Percentiles rank a stretch among this genome's conserved stretches.
phyloP scores from a whole-genome alignment of 2,329 filamentous ascomycete species.

The Chrysosporium keratinophilum region DNA sequence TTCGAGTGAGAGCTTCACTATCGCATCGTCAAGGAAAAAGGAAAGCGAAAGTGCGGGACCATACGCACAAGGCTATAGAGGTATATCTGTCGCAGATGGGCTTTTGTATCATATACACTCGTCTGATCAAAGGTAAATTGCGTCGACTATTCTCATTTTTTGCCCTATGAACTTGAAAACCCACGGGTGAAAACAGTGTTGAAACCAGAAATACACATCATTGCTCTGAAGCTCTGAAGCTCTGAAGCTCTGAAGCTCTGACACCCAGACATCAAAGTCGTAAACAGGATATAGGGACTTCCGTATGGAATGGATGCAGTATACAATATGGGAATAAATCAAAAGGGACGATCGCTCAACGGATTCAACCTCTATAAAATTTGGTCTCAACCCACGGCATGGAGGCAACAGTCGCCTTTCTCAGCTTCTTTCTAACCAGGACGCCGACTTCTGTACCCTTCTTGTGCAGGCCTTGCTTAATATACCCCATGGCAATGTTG shows the following conservation, averaged over 20 bases:
- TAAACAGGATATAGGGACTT: not conserved
- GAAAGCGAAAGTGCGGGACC: no score
- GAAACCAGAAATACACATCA: not conserved
- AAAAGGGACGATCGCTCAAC: not conserved
- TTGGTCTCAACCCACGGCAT: slow-evolving; percentile 81
- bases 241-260: not conserved
- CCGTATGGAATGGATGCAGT: not conserved
- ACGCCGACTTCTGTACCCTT: slow-evolving; percentile 70
- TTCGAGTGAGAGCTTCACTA: no score
- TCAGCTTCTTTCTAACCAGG: slow-evolving; percentile 63
- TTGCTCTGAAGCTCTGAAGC: not conserved
- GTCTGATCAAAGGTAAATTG: no score
- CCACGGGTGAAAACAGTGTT: not conserved
- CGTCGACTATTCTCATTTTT: not conserved
- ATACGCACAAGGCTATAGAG: no score
- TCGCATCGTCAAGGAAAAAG: no score
- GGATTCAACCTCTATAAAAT: slow-evolving; percentile 49
- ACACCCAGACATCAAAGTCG: not conserved
- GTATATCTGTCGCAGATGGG: no score
- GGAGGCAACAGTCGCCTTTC: slow-evolving; percentile 66
- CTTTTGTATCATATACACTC: no score
- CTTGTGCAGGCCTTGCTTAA: slow-evolving; percentile 73
- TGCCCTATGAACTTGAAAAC: not conserved
- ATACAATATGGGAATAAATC: not conserved
- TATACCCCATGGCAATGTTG: slow-evolving; percentile 95